Evolutionary conservation across 2,329 filamentous ascomycete species (phyloP), one percentile per base, ranked within the genome.

Genomic region (Ramularia collo-cygni): DNA sequence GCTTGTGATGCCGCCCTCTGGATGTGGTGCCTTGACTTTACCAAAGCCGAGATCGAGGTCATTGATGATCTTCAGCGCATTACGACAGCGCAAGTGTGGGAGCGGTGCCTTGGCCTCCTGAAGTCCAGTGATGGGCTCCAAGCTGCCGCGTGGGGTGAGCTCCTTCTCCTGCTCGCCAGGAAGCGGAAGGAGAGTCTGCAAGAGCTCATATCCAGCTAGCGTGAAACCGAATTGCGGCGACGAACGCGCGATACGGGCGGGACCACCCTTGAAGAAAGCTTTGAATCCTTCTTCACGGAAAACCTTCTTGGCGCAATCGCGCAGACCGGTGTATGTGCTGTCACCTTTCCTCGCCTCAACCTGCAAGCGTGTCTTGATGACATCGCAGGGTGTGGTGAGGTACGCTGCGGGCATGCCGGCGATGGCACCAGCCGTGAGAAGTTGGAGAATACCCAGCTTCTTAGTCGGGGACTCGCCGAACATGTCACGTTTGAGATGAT

Each of bases 151-250:
- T 24, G 62, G 63, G 4, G 57, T 58, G 40, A 74, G 65, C 30
- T 77, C 72, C 18, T 66, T 62, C 46, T 72, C 66, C 27, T 45
- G 36, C 29, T 68, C 69, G 18, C 85, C 86, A 2, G 88, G 87
- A 71, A 85, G 79, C 4, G 92, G 92, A 31, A 96, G 67, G 30
- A 80, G 38, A 46, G 72, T 84, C 68, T 95, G 88, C 36, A 98
- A 71, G 27, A 98, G 75, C 66, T 98, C 92, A 65, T 96, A 98
- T 30, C 85, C 85, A 3, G 92, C 92, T 16, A 98, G 79, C 0
- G 92, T 98, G 72, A 96, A 96, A 50, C 92, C 92, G 63, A 98
- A 98, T 62, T 98, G 92, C 12, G 92, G 92, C 9, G 88, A 95
- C 1, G 88, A 95, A 58, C 92, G 83, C 62, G 96, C 67, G 58